phyloP scores from a whole-genome alignment of 345 rosid species.

The Brassica napus region DNA sequence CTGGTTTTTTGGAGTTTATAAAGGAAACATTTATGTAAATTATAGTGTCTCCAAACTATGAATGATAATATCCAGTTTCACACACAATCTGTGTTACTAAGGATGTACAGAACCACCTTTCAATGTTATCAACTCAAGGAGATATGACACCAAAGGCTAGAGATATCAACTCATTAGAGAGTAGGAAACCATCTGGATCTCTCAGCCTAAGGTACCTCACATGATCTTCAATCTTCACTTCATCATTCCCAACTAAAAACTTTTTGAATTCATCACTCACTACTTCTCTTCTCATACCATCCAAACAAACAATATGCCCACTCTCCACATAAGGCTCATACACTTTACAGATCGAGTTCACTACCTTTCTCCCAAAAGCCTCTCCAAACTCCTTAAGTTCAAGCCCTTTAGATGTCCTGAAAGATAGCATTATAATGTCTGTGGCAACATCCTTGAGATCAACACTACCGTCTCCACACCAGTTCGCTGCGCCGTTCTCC shows the following conservation, averaged over 20 bases:
- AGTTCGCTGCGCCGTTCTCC: constrained; percentile 52
- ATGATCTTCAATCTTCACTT: constrained; percentile 38
- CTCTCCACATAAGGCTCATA: constrained; percentile 67
- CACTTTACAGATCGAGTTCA: constrained; percentile 54
- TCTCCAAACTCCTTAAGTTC: constrained; percentile 59
- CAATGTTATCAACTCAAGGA: constrained; percentile 38
- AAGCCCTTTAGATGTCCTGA: constrained; percentile 80
- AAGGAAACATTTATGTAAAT: constrained; percentile 29
- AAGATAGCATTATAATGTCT: constrained; percentile 85
- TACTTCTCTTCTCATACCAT: constrained; percentile 51
- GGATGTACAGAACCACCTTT: neutral
- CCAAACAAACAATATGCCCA: constrained; percentile 74
- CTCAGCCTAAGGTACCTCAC: constrained; percentile 63
- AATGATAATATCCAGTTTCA: neutral
- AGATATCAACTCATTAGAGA: constrained; percentile 85
- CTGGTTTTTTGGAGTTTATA: constrained; percentile 29
- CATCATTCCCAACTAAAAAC: constrained; percentile 35
- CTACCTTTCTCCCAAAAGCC: constrained; percentile 62
- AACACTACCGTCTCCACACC: constrained; percentile 35
- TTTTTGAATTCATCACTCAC: constrained; percentile 46
- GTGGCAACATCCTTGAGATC: constrained; percentile 69
- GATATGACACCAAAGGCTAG: constrained; percentile 60
- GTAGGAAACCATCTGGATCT: constrained; percentile 90
- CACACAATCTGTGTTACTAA: no score
- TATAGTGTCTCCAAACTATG: constrained; percentile 26